Base-by-base conservation (phyloP, 1,139 yeast genomes). In the Kurtzmaniella quercitrusa region DNA sequence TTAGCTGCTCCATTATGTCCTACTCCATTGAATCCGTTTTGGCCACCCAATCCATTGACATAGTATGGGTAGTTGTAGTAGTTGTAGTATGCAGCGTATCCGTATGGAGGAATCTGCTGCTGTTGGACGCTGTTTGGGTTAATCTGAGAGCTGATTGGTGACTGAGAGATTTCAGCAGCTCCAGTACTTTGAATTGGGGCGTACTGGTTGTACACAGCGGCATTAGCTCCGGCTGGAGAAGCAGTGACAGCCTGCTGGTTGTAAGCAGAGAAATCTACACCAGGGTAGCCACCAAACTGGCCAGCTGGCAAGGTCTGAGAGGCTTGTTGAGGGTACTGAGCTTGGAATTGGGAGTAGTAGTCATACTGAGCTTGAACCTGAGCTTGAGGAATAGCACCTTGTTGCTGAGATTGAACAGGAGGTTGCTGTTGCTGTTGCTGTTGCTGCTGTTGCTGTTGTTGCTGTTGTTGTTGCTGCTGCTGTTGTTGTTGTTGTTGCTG, bases 211-310 rank as follows among this genome's bases (percentile, higher is more conserved):
- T 60, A 62, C 48, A 62, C 56, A 27, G 54, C 45, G 31, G 66
- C 63, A 48, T 65, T 69, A 41, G 63, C 59, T 44, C 70, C 69
- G 33, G 73, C 72, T 37, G 70, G 68, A 15, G 70, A 55, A 27
- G 67, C 58, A 33, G 61, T 59, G 48, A 60, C 61, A 46, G 57
- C 62, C 53, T 66, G 73, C 48, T 61, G 70, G 50, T 59, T 65
- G 58, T 68, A 69, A 40, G 66, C 66, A 42, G 67, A 60, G 60
- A 70, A 72, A 55, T 72, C 77, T 45, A 69, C 57, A 27, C 72
- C 74, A 38, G 77, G 77, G 60, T 68, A 71, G 38, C 67, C 75
- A 40, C 65, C 74, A 54, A 65, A 73, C 57, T 69, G 76, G 34
- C 62, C 66, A 42, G 67, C 72, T 46, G 73, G 73, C 41, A 64